Base-by-base conservation (phyloP, 108 stramenopile genomes). In the Schizochytrium sp. region DNA sequence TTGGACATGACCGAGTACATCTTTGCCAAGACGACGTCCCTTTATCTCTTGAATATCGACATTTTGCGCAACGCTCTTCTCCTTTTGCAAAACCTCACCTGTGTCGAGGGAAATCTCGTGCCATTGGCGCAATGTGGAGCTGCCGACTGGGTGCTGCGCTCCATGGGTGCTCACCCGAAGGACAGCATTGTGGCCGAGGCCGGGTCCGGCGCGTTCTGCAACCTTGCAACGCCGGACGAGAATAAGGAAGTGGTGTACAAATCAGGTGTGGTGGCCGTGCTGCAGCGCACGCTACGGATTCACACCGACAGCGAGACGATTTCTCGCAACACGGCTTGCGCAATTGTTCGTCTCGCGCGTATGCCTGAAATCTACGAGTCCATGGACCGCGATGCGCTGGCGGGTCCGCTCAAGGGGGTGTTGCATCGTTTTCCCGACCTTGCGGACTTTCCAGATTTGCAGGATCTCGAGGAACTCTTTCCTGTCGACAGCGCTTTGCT, bases 221-320 rank as follows among this genome's bases (percentile, higher is more conserved):
- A 83, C 28, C 76, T 83, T 53, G 76, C 76, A 10, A 83, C 76
- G 45, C 76, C 76, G n/a, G 76, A 83, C n/a, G 76, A 47, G 51
- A 47, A 83, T 45, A 83, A 83, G 28, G 76, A 83, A 53, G 12
- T 53, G 10, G 28, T 83, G 6, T 53, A 45, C 76, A 83, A 53
- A 34, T 4, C 76, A 3, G 76, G 76, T 23, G 76, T 5, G 51
- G 25, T 53, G n/a, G 18, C 76, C 48, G 45, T 47, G 45, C 45
- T 83, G 19, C 76, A 83, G 28, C 19, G 51, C n/a, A 53, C 76
- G 19, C n/a, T 83, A 28, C 76, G 76, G 6, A 83, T 53, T 23
- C 76, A 83, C 28, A 12, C 76, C 48, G 51, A 47, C n/a, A 83
- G 28, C 51, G 76, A 83, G 51, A 8, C 23, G 8, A 53, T 83